Evolutionary conservation across 2,329 filamentous ascomycete species (phyloP).

Genomic region (Colletotrichum chlorophyti): DNA sequence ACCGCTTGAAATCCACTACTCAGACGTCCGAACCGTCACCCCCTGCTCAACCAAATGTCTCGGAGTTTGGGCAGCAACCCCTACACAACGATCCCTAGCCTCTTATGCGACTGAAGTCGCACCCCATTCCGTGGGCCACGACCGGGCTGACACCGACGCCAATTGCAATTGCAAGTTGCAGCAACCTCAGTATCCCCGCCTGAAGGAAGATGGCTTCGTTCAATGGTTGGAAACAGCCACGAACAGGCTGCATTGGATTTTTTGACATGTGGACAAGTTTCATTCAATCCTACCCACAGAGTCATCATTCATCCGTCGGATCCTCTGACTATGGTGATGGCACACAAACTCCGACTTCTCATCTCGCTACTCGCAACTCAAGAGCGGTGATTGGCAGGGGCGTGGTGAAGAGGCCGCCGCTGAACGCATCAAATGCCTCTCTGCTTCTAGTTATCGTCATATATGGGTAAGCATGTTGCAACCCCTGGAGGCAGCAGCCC

Average conservation of each 20-base stretch:
- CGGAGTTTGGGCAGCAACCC: slow-evolving; percentile 26
- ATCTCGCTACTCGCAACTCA: neutral
- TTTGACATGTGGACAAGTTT: no score
- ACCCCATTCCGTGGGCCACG: neutral
- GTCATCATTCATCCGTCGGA: no score
- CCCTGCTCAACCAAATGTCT: slow-evolving; percentile 13
- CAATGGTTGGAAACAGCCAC: no score
- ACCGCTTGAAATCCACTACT: slow-evolving; percentile 14
- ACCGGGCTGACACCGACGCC: no score
- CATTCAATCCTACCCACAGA: no score
- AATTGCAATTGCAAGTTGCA: no score
- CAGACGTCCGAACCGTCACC: slow-evolving; percentile 20
- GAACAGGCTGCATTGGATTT: no score
- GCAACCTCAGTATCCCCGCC: no score
- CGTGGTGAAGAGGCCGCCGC: neutral
- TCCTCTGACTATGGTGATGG: neutral
- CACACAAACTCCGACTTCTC: neutral
- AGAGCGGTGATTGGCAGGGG: neutral
- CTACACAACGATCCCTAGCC: slow-evolving; percentile 14
- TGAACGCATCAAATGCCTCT: neutral
- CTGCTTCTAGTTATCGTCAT: neutral
- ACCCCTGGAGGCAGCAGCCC: slow-evolving; percentile 5
- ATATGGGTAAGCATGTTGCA: slow-evolving; percentile 10
- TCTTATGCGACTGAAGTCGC: neutral
- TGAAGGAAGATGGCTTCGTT: neutral